Evolutionary conservation across 2,329 filamentous ascomycete genomes (phyloP).

Genomic region (Fusarium zealandicum): DNA sequence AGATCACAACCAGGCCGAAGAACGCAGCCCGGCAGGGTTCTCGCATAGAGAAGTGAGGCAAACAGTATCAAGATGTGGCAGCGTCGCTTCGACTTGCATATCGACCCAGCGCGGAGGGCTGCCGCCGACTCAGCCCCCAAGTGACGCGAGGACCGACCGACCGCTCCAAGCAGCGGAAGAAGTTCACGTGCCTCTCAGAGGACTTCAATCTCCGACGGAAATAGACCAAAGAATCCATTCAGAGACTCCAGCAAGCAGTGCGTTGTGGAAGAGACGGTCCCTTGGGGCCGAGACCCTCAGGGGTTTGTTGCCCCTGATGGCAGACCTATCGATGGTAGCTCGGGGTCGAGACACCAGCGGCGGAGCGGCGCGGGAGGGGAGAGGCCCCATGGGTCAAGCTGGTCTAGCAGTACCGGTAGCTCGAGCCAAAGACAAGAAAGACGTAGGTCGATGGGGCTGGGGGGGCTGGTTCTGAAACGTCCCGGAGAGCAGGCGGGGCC

Average conservation of each 20-base stretch:
- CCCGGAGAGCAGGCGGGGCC: conserved; percentile 16
- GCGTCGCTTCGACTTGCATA: conserved; percentile 12
- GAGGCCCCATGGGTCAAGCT: not conserved
- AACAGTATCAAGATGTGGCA: conserved; percentile 14
- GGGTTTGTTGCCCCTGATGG: conserved; percentile 28
- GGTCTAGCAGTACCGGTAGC: conserved; percentile 1
- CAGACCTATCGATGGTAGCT: conserved; percentile 20
- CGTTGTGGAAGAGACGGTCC: conserved; percentile 34
- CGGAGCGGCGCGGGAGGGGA: conserved; percentile 16
- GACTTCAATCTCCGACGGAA: conserved; percentile 5
- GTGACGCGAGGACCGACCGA: not conserved
- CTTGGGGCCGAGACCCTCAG: conserved; percentile 33
- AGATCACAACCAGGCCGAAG: not conserved
- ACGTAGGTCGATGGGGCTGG: conserved; percentile 42
- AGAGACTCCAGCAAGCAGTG: conserved; percentile 13
- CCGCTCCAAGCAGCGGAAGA: conserved; percentile 1
- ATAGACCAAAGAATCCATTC: conserved; percentile 6
- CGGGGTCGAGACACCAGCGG: conserved; percentile 15
- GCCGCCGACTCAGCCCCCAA: conserved; percentile 2
- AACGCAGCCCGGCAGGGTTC: not conserved
- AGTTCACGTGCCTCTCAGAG: conserved; percentile 2
- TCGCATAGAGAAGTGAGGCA: conserved; percentile 5
- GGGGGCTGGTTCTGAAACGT: conserved; percentile 42
- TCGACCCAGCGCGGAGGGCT: conserved; percentile 14
- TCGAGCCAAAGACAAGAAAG: conserved; percentile 35